Evolutionary conservation across 345 rosid species (phyloP), one percentile per base, ranked within the genome.

Genomic region (Acer negundo): DNA sequence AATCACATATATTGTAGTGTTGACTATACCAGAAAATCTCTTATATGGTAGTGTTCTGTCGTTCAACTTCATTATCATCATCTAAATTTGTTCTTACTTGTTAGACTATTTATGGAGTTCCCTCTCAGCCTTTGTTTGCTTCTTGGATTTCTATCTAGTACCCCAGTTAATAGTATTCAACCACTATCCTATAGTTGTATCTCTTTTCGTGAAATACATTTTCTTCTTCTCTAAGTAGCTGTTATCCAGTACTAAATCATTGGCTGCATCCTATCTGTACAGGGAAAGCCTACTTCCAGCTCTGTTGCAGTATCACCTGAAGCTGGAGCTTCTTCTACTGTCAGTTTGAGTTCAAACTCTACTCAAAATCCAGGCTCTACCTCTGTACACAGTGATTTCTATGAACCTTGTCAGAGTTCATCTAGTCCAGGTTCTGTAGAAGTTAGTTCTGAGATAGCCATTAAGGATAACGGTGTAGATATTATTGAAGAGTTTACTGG

Each of bases 361-460:
- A 78, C 84, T 74, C 92, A 85, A 49, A 84, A 91, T 81, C 85
- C 62, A 16, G 87, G 83, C 76, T 83, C 88, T 79, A 83, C 69
- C 85, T 82, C 88, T 73, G 78, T 40, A 77, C 6, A 77, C 75
- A 81, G 83, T 76, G 87, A 85, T 82, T 70, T 79, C 53, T 64
- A 80, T 71, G 92, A 84, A 76, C 73, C 85, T 70, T 77, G 69
- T 78, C 91, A 81, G 74, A 89, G 76, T 79, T 82, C 73, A 22
- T 79, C 86, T 55, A 91, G 94, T 84, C 91, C 91, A 17, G 84
- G 85, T 61, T 82, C 87, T 75, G 80, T 77, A 35, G 98, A 94
- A 84, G 89, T 88, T 82, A 90, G 80, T 84, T 96, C 97, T 69
- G 83, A 79, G 72, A 42, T 69, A 65, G 77, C 76, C 61, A 77